Percentiles rank a stretch among this genome's conserved stretches.
Conservation (phyloP, 768 basidiomycete genomes). For the Suillus decipiens region DNA sequence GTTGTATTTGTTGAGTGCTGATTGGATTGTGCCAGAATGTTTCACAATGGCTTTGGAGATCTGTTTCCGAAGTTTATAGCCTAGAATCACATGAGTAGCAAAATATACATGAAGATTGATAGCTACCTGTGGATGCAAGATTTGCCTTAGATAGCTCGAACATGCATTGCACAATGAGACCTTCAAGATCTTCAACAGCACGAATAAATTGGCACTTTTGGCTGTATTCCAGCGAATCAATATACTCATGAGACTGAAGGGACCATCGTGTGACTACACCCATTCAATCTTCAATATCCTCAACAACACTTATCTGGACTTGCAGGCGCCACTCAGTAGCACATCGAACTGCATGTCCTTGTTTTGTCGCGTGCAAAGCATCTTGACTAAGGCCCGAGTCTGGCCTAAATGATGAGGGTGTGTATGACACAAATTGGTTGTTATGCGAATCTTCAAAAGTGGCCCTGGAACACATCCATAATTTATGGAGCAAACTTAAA, state of each 20-base stretch:
- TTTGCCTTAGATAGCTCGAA: neutral
- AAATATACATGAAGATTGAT: neutral
- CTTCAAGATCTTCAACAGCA: neutral
- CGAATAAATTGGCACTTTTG: neutral
- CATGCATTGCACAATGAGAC: neutral
- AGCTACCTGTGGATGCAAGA: neutral
- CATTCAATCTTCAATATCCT: constrained; percentile 20
- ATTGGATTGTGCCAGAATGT: constrained; percentile 33
- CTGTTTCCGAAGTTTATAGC: constrained; percentile 34
- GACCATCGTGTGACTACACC: constrained; percentile 32
- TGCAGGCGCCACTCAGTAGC: constrained; percentile 17
- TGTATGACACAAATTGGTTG: constrained; percentile 17
- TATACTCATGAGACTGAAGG: constrained; percentile 27
- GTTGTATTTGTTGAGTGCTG: constrained; percentile 36
- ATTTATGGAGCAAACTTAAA: constrained; percentile 1
- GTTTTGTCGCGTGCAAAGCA: constrained; percentile 18
- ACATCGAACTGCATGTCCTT: constrained; percentile 25
- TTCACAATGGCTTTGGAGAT: constrained; percentile 37
- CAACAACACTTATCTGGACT: constrained; percentile 5
- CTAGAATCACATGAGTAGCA: neutral
- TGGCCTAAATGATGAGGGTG: constrained; percentile 17
- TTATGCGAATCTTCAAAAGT: neutral
- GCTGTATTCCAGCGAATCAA: constrained; percentile 8
- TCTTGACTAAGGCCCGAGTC: constrained; percentile 15
- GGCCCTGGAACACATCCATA: neutral